A percentile compares a stretch with the other conserved stretches of the same genome.
phyloP scores from a whole-genome alignment of 2,329 filamentous ascomycete genomes.

The Pyricularia sp. region DNA sequence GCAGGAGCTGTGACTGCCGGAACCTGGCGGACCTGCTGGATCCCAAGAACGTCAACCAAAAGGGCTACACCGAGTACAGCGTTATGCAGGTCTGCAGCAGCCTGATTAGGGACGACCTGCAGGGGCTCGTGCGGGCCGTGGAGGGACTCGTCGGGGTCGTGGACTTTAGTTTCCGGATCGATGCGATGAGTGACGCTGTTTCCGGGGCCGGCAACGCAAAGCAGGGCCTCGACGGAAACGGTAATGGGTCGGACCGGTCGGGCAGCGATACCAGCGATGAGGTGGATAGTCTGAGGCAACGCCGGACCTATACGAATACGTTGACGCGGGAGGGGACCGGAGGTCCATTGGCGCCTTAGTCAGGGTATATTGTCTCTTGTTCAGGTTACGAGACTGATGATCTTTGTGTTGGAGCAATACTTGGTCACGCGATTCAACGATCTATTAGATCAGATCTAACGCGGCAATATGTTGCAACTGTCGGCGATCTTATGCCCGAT shows the following conservation, averaged over 20 bases:
- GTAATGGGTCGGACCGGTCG: not conserved
- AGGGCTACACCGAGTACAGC: constrained; percentile 66
- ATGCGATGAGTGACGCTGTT: constrained; percentile 8
- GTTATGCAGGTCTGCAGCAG: constrained; percentile 64
- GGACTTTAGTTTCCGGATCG: constrained; percentile 60
- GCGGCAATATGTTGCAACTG: not conserved
- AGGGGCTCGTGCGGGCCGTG: constrained; percentile 50
- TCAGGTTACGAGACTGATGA: not conserved
- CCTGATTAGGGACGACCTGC: constrained; percentile 61
- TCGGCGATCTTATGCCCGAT: not conserved
- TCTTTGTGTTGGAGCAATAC: not conserved
- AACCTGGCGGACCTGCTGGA: constrained; percentile 40
- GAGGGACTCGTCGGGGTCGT: constrained; percentile 63
- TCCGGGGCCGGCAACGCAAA: constrained; percentile 6
- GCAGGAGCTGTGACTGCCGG: not conserved
- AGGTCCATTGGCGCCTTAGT: not conserved
- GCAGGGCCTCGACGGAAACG: not conserved
- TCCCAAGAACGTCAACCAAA: constrained; percentile 56
- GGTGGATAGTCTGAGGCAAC: not conserved
- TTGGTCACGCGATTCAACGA: not conserved
- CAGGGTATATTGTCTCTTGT: not conserved
- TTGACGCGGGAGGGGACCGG: not conserved
- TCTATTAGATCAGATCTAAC: not conserved
- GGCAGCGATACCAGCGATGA: not conserved
- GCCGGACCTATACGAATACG: not conserved